Conservation (phyloP, 768 basidiomycete species). For the Phylloporus sp. region DNA sequence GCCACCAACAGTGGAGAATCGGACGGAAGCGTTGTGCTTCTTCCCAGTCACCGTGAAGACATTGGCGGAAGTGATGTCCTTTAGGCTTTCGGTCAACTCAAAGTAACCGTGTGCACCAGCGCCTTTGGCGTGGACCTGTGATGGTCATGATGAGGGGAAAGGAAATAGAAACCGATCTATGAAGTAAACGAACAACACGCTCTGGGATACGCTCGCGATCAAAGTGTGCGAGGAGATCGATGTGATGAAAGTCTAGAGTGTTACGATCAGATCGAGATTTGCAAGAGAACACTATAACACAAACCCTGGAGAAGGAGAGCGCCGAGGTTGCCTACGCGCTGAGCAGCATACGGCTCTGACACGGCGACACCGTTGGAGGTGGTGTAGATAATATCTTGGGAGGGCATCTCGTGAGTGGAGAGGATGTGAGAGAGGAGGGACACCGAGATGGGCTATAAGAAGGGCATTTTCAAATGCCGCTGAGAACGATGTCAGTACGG, state of each 20-base stretch:
- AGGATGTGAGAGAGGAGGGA: constrained; percentile 1
- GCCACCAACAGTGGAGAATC: constrained; percentile 94
- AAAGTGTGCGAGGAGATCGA: constrained; percentile 89
- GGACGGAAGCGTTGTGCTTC: constrained; percentile 69
- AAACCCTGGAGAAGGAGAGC: constrained; percentile 87
- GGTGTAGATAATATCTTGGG: constrained; percentile 72
- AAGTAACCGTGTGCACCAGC: constrained; percentile 93
- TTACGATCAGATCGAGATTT: constrained; percentile 13
- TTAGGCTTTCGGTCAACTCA: constrained; percentile 81
- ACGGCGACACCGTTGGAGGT: constrained; percentile 82
- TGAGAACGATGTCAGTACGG: constrained; percentile 17
- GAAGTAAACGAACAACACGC: constrained; percentile 61
- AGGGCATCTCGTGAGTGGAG: constrained; percentile 50
- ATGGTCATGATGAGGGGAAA: constrained; percentile 22
- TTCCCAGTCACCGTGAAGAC: constrained; percentile 65
- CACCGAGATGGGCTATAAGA: constrained; percentile 9
- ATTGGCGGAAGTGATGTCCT: constrained; percentile 71
- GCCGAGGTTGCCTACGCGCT: constrained; percentile 69
- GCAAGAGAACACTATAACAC: constrained; percentile 13
- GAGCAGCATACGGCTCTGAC: constrained; percentile 70
- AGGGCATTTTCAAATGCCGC: constrained; percentile 26
- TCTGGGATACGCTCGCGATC: constrained; percentile 96
- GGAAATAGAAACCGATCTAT: not conserved
- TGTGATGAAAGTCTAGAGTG: constrained; percentile 74
- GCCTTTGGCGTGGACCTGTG: constrained; percentile 86